Evolutionary conservation across 768 basidiomycete species (phyloP), one percentile per base, ranked within the genome.

Genomic region (Lenzites betulinus): DNA sequence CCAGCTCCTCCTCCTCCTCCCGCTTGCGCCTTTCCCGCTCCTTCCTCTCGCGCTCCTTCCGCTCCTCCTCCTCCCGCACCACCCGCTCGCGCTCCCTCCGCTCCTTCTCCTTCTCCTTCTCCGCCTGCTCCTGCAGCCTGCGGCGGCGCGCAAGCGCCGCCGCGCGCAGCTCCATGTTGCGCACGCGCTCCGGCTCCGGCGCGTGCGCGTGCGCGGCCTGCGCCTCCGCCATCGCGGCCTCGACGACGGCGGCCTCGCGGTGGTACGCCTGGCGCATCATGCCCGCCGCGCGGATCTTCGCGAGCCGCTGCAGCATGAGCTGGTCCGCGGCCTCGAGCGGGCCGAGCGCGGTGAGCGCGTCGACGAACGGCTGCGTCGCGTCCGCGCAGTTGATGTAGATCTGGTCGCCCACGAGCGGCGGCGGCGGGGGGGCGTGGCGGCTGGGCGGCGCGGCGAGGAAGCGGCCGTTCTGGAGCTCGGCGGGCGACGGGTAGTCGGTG

Each of bases 201-300:
- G 38, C 38, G 35, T 36, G 7, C 35, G 7, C 13, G 35, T 36
- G 7, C 35, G n/a, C 9, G 42, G 9, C 18, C n/a, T 20, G 52
- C 13, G 41, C 39, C 47, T 41, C 35, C 35, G 39, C 39, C 20
- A 39, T 36, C n/a, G 53, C 59, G 25, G 18, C 20, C 22, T 61
- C 60, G 49, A 55, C 33, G 30, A 44, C 35, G 30, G 7, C 54
- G 30, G 54, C 53, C 54, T 61, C 33, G 22, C 44, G 30, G 53
- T 61, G 60, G 42, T 61, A 61, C 13, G 18, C 18, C 54, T 51
- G 15, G 41, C 60, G 53, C 48, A 46, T 55, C 53, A 44, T 41
- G 16, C 41, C 60, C 11, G 33, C 18, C 48, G 51, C 28, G 54
- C 54, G 54, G 13, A 61, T 47, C 33, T 26, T 20, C 15, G 33